A percentile compares a stretch with the other conserved stretches of the same genome.
phyloP scores from a whole-genome alignment of 2,329 filamentous ascomycete genomes.

The Aspergillus sclerotialis region DNA sequence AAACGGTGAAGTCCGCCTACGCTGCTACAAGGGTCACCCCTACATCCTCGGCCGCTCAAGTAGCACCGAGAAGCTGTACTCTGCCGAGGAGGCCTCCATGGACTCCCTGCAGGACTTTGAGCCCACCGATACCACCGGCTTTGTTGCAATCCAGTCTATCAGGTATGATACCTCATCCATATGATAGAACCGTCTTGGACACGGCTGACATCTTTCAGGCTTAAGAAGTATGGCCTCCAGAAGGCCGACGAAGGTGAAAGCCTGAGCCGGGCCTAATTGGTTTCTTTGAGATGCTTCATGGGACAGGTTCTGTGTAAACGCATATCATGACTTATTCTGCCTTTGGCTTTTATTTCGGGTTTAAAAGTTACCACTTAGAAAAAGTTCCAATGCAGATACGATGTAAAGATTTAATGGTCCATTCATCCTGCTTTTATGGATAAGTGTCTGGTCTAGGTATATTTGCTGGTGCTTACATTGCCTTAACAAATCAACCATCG shows the following conservation, averaged over 20 bases:
- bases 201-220: conserved; percentile 13
- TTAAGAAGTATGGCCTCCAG: conserved; percentile 40
- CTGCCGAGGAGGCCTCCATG: conserved; percentile 60
- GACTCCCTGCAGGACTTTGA: conserved; percentile 64
- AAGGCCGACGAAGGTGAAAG: conserved; percentile 31
- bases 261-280: conserved; percentile 4
- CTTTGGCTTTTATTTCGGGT: not conserved
- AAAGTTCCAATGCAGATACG: not conserved
- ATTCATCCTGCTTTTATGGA: not conserved
- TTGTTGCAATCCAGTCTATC: conserved; percentile 41
- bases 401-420: not conserved
- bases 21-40: conserved; percentile 59
- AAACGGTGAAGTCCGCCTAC: conserved; percentile 56
- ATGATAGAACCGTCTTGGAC: not conserved
- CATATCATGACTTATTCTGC: not conserved
- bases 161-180: conserved; percentile 11
- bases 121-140: conserved; percentile 59
- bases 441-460: no score
- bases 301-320: no score
- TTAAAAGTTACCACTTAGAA: not conserved
- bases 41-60: conserved; percentile 46
- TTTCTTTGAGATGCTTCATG: no score
- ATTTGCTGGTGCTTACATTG: no score
- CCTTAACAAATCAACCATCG: no score
- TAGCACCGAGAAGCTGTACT: conserved; percentile 66